Evolutionary conservation across 1,139 yeast species (phyloP).

Genomic region (Candida smagusa): DNA sequence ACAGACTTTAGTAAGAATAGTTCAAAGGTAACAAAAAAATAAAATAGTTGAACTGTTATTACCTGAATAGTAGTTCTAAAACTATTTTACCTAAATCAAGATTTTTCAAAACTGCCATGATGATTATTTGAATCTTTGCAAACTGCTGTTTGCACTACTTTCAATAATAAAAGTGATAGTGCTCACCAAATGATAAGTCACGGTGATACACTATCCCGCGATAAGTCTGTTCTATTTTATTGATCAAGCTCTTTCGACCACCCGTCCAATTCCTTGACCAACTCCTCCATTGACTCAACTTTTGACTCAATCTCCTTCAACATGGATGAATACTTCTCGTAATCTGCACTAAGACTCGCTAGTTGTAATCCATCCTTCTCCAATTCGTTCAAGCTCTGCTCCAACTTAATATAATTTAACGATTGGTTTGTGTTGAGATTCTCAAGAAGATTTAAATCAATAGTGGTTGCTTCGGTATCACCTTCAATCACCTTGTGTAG

Average conservation of each 20-base stretch:
- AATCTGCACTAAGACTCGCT: constrained; percentile 26
- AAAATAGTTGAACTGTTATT: no score
- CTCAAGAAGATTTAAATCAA: constrained; percentile 51
- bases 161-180: no score
- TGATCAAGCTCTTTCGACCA: constrained; percentile 55
- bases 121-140: no score
- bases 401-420: constrained; percentile 53
- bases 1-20: no score
- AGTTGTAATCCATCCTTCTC: constrained; percentile 32
- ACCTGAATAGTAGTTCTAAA: no score
- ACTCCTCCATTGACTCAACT: constrained; percentile 40
- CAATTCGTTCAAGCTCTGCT: constrained; percentile 41
- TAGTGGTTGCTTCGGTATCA: constrained; percentile 52
- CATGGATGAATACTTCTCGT: constrained; percentile 23
- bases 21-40: no score
- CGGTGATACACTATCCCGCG: no score
- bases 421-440: constrained; percentile 58
- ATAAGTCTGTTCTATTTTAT: no score
- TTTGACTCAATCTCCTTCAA: constrained; percentile 44
- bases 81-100: no score
- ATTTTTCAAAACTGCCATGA: no score
- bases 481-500: constrained; percentile 35
- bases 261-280: constrained; percentile 55
- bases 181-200: no score
- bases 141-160: no score